Base-by-base conservation (phyloP, 371 early-diverging fungal species). In the Caulochytrium protostelioides region DNA sequence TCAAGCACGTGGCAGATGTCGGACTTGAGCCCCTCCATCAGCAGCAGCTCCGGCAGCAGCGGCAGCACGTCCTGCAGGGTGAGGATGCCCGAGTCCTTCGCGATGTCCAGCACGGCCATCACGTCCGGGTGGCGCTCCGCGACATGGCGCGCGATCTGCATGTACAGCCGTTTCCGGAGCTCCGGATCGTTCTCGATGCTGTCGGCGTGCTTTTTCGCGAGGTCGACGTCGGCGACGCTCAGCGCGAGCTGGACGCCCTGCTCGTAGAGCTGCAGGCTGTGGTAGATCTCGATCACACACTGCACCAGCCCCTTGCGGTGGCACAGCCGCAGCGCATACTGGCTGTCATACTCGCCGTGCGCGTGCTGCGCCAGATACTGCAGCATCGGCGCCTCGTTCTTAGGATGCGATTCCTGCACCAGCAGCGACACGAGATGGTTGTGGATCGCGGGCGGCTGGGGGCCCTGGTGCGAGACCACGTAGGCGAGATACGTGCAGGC, bases 51-150 rank as follows among this genome's bases (percentile, higher is more conserved):
- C 0, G 91, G 90, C 48, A 94, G 90, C 50, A 77, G 83, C 1
- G 87, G 90, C 19, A 95, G 49, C 17, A 95, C 74, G 46, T 95
- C 91, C 47, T 90, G 87, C 34, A 94, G 79, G 41, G 80, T 79
- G 23, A 92, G 54, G 9, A 89, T 54, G 28, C 80, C 79, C 23
- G 76, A 72, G 29, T 74, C 55, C 38, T 73, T 70, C 22, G 85
- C 49, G 42, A 83, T 72, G 15, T 70, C 65, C 65, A 91, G 79
- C 3, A 83, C 90, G 3, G 79, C 76, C 41, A 28, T 76, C 25
- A 86, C 79, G 36, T 86, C 79, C 39, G 74, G 66, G 41, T 65
- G 63, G 16, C 73, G 69, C 33, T 77, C 72, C 17, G 89, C 75
- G 1, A 86, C 80, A 43, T 91, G 73, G 22, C 72, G 72, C 1